phyloP scores from a whole-genome alignment of 768 basidiomycete genomes.

The Gloeopeniophorella convolvens region DNA sequence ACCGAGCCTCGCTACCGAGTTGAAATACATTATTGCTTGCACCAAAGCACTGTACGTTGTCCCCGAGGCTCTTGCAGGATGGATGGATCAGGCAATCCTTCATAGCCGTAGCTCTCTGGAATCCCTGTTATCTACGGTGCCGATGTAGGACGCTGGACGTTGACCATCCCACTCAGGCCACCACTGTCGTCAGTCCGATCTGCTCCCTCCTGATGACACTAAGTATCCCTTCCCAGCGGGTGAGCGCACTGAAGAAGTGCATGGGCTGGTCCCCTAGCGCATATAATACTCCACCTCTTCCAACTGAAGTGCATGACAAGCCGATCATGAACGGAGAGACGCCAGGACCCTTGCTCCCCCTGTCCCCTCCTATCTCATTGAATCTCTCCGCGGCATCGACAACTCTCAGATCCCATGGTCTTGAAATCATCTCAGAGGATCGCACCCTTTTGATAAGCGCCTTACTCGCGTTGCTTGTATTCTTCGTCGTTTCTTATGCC shows the following conservation, averaged over 20 bases:
- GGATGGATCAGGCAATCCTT: neutral
- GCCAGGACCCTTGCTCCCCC: neutral
- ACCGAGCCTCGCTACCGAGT: too few species aligned
- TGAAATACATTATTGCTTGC: too few species aligned
- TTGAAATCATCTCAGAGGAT: neutral
- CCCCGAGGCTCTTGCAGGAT: too few species aligned
- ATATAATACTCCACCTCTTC: neutral
- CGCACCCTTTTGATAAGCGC: neutral
- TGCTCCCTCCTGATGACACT: too few species aligned
- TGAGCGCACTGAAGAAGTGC: neutral
- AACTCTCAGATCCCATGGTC: neutral
- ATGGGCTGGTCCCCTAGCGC: neutral
- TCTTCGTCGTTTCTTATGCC: neutral
- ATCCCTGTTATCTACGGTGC: neutral
- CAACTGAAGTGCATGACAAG: neutral
- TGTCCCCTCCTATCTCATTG: slow-evolving; percentile 6
- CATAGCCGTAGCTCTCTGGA: neutral
- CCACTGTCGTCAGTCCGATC: too few species aligned
- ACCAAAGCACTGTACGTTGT: too few species aligned
- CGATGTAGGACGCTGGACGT: too few species aligned
- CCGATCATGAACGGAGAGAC: too few species aligned
- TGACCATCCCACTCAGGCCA: too few species aligned
- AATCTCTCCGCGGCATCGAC: neutral
- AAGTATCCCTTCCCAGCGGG: neutral
- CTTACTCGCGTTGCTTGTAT: neutral